phyloP scores from a whole-genome alignment of 1,284 basidiomycete genomes.

The Apiotrichum brassicae region DNA sequence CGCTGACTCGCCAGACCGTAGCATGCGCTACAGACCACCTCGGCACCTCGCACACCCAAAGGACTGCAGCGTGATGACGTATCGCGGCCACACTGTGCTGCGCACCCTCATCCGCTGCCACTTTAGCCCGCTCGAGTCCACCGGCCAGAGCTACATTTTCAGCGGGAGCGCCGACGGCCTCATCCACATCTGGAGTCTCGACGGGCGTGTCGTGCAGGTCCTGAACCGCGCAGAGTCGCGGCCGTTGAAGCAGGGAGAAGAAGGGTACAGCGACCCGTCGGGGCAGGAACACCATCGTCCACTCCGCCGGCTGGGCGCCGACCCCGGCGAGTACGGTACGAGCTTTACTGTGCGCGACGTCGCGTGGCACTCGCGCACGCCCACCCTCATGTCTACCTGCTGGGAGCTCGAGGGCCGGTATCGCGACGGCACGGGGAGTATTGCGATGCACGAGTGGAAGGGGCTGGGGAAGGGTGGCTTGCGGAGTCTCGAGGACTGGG shows the following conservation, averaged over 20 bases:
- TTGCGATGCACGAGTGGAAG: conserved; percentile 92
- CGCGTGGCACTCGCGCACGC: conserved; percentile 55
- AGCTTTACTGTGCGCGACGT: conserved; percentile 62
- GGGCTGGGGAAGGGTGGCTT: conserved; percentile 65
- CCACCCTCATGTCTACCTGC: conserved; percentile 81
- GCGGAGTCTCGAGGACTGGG: conserved; percentile 64
- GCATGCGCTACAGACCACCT: conserved; percentile 51
- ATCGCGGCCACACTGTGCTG: conserved; percentile 84
- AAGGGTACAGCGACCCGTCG: conserved; percentile 38
- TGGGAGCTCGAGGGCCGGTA: conserved; percentile 61
- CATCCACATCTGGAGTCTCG: conserved; percentile 83
- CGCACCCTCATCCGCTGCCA: conserved; percentile 91
- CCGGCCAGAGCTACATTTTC: conserved; percentile 88
- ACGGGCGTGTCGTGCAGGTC: conserved; percentile 59
- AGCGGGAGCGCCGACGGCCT: conserved; percentile 56
- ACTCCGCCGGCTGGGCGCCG: conserved; percentile 55
- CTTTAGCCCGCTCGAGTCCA: conserved; percentile 86
- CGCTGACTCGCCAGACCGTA: conserved; percentile 53
- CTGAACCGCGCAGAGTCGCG: conserved; percentile 63
- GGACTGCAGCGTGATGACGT: conserved; percentile 94
- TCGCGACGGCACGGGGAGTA: conserved; percentile 55
- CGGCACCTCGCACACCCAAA: conserved; percentile 58
- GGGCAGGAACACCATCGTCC: conserved; percentile 23
- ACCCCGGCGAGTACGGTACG: conserved; percentile 19
- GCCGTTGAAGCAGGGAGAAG: background rate